Base-by-base conservation (phyloP, 2,329 filamentous ascomycete species). In the Pseudogymnoascus sp. region DNA sequence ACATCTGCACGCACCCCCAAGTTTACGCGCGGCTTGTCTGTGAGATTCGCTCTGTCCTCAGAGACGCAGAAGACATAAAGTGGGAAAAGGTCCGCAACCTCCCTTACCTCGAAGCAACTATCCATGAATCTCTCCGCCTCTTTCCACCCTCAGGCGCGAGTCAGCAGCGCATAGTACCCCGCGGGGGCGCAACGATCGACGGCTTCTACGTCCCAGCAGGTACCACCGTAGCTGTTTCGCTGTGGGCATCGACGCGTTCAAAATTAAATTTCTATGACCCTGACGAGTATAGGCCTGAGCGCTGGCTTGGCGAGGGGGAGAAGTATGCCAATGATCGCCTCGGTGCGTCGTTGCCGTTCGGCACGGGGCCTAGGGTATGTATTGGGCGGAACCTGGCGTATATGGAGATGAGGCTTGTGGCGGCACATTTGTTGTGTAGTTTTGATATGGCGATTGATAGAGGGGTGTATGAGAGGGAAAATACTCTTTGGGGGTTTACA, bases 161-260 rank as follows among this genome's bases (percentile, higher is more conserved):
- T 0, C 66, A 80, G 0, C 74, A 77, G 45, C 74, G 79, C 0
- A 63, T 75, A 0, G 76, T 78, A 13, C 65, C 62, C 3, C 26
- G 64, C 18, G 63, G 60, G 5, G 69, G 69, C 2, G 60, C 61
- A 0, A 61, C 37, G 0, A 63, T 71, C 2, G 60, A 64, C 3
- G 70, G 68, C 0, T 39, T 62, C 5, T 70, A 64, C 39, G 66
- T 74, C 13, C 71, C 71, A 2, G 58, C 30, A 0, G 57, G 56
- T n/a, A 63, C 72, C 0, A 66, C 71, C 0, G 67, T 76, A 0
- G 72, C 72, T 0, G 66, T 73, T 19, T 75, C 73, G 21, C 63
- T 68, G 0, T 76, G 73, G 73, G 70, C 45, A 2, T 52, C 45
- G 2, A 52, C 45, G 5, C 45, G 45, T 15, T 52, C 45, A 3